Evolutionary conservation across 768 basidiomycete genomes (phyloP).

Genomic region (Kwoniella europaea): DNA sequence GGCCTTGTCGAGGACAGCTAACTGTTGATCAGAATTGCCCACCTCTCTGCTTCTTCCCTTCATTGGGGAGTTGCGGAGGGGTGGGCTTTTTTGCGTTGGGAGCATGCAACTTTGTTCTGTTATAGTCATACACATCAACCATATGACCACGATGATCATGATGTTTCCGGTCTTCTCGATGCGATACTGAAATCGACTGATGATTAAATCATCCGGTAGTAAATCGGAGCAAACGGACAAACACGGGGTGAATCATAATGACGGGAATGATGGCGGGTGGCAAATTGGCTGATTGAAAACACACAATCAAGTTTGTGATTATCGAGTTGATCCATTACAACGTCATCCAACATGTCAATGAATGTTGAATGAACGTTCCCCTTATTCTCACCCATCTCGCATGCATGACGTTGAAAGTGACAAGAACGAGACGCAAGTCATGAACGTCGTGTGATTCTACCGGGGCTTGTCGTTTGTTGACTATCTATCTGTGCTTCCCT

Average conservation of each 20-base stretch:
- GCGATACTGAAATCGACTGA: not conserved
- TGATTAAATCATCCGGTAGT: too few relatives aligned
- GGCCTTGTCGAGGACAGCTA: conserved; percentile 38
- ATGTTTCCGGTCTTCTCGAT: not conserved
- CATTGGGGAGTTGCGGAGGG: conserved; percentile 21
- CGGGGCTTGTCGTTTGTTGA: too few relatives aligned
- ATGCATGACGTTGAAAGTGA: not conserved
- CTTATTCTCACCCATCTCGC: not conserved
- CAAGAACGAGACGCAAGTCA: too few relatives aligned
- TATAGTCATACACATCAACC: not conserved
- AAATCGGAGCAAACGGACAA: not conserved
- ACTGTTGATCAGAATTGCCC: conserved; percentile 32
- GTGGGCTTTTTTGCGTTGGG: conserved; percentile 47
- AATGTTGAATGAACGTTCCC: not conserved
- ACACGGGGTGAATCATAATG: not conserved
- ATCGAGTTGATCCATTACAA: not conserved
- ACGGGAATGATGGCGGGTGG: not conserved
- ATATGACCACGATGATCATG: not conserved
- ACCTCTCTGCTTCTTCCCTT: conserved; percentile 28
- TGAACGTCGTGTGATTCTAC: too few relatives aligned
- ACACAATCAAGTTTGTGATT: not conserved
- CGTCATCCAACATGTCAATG: not conserved
- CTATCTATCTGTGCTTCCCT: too few relatives aligned
- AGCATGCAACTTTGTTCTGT: not conserved
- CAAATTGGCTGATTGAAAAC: not conserved